Evolutionary conservation across 2,329 filamentous ascomycete genomes (phyloP), one percentile per base, ranked within the genome.

Genomic region (Zarea fungicola): DNA sequence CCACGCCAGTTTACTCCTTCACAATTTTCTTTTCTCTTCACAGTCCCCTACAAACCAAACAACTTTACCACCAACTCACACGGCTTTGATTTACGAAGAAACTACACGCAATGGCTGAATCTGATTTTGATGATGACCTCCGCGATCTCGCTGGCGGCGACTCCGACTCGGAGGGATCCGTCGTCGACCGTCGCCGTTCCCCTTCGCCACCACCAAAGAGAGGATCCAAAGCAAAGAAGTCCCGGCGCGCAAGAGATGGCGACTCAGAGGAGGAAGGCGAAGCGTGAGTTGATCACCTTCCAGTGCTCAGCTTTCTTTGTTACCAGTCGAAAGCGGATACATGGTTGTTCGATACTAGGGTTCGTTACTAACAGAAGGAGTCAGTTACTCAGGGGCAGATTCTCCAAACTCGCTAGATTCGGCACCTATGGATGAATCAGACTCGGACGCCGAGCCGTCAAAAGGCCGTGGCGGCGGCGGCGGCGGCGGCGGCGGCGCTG

Each of bases 51-150:
- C n/a, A n/a, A n/a, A n/a, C n/a, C n/a, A n/a, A n/a, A n/a, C n/a
- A n/a, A n/a, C n/a, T n/a, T n/a, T n/a, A n/a, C n/a, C n/a, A n/a
- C n/a, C n/a, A n/a, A n/a, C n/a, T n/a, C n/a, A n/a, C n/a, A n/a
- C n/a, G n/a, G n/a, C n/a, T n/a, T n/a, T n/a, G n/a, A n/a, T n/a
- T n/a, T n/a, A n/a, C n/a, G n/a, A n/a, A n/a, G n/a, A n/a, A n/a
- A n/a, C n/a, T 13, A 37, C 13, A 50, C 53, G 77, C 56, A 61
- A 95, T 96, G 90, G 86, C 88, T 49, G 88, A 92, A 63, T 80
- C 96, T 57, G 88, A 92, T 63, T 80, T 96, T 57, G 92, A 97
- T 65, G 90, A 92, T 60, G 92, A 96, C 73, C 84, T 97, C 56
- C 85, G 97, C 56, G 91, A 89, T 62, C 83, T 97, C 56, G 93